These are phyloP conservation scores for Neonectria faginata DNA, from an alignment of 2,329 filamentous ascomycete genomes.

Conservation along the genomic window DNA sequence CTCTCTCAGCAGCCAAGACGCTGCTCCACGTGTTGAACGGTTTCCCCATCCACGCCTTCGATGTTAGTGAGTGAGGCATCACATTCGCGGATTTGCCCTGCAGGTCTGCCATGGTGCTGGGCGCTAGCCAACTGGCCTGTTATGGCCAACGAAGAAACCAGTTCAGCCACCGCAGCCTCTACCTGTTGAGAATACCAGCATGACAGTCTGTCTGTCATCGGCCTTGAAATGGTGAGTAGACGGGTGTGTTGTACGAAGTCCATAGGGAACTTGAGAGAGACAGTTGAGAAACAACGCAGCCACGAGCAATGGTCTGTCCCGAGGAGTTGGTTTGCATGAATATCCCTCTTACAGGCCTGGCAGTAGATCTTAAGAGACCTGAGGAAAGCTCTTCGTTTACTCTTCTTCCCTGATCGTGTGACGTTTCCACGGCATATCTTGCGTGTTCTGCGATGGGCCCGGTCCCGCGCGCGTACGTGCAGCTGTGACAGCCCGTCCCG, in stretches of 20 bases:
- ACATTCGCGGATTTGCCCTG: conserved; percentile 15
- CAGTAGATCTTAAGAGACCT: conserved; percentile 6
- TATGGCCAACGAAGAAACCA: background rate
- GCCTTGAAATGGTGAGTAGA: background rate
- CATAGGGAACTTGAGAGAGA: conserved; percentile 2
- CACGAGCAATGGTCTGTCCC: conserved; percentile 29
- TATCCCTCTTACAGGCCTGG: conserved; percentile 16
- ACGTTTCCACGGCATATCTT: conserved; percentile 32
- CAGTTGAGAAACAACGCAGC: conserved; percentile 18
- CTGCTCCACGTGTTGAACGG: conserved; percentile 43
- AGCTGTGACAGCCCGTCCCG: conserved; percentile 5
- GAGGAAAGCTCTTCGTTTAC: background rate
- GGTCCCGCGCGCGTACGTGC: conserved; percentile 8
- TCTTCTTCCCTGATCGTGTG: conserved; percentile 32
- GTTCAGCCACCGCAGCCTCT: background rate
- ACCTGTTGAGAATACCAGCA: too few species aligned
- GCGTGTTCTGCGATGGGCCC: conserved; percentile 19
- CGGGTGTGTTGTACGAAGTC: background rate
- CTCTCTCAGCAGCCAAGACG: conserved; percentile 34
- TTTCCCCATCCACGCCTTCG: conserved; percentile 28
- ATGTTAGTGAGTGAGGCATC: conserved; percentile 25
- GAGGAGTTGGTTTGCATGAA: conserved; percentile 32
- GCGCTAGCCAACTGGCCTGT: background rate
- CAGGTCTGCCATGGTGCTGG: background rate
- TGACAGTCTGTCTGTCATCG: background rate